Base-by-base conservation (phyloP, 768 basidiomycete genomes). In the Xerocomellus dryophilus region DNA sequence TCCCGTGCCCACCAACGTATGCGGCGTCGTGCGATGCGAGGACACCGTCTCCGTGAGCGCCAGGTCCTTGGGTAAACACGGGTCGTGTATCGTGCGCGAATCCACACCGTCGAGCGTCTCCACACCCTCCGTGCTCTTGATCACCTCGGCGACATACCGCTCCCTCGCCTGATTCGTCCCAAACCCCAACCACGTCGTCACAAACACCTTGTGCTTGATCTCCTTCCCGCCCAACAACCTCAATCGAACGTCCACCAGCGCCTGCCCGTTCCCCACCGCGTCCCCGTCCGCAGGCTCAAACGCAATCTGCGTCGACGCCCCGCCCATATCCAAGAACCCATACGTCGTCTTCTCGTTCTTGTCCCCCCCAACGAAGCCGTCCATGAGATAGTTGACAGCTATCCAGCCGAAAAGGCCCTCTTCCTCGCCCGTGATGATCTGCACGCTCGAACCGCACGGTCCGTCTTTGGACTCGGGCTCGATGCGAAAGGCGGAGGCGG, bases 381-480 rank as follows among this genome's bases (percentile, higher is more conserved):
- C 90, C 92, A 98, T 95, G 45, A 98, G 85, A 70, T 99, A 98
- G 72, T 98, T 99, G 63, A 98, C 93, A 0, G 95, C 94, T 52
- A 99, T 93, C 97, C 97, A 99, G 0, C 97, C 97, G 71, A 94
- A 98, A 40, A 98, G 75, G 0, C 97, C 97, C 66, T 99, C 97
- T 71, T 99, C 97, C 71, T 98, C 95, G 54, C 97, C 97, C 4
- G 92, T 91, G 63, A 98, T 98, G 57, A 98, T 93, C 41, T 88
- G 85, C 2, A 98, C 84, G 62, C 88, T 94, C 44, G 90, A 83
- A n/a, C 91, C 91, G 69, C 96, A 99, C 4, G 91, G 92, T 10
- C 92, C 93, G 35, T 76, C 73, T 5, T 74, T 68, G 12, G 86
- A 85, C 15, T 82, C 78, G 9, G 69, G 73, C 36, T 88, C 89